A percentile compares a stretch with the other conserved stretches of the same genome.
phyloP scores from a whole-genome alignment of 257 asterid species.

The Handroanthus guayacan region DNA sequence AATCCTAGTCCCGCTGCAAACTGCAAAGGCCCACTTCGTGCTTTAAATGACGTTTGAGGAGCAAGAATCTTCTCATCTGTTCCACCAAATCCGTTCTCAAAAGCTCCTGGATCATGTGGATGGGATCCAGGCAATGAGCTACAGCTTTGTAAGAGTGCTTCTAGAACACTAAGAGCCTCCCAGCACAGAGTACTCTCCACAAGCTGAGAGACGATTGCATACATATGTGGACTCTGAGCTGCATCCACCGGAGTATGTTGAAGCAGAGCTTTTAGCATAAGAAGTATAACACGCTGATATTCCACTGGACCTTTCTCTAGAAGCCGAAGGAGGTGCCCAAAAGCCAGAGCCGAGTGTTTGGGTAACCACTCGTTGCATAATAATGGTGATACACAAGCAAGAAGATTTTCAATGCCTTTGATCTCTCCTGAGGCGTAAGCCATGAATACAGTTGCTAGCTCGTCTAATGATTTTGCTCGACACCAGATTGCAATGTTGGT shows the following conservation, averaged over 20 bases:
- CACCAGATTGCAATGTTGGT: constrained; percentile 88
- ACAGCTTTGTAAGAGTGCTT: constrained; percentile 98
- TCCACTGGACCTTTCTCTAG: constrained; percentile 93
- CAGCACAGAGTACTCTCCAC: constrained; percentile 97
- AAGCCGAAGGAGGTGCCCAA: constrained; percentile 89
- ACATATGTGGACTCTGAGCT: constrained; percentile 98
- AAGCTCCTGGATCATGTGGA: constrained; percentile 63
- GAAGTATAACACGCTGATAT: constrained; percentile 93
- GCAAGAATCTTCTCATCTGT: constrained; percentile 80
- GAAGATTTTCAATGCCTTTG: constrained; percentile 81
- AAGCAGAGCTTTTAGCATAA: constrained; percentile 91
- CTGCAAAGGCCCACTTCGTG: constrained; percentile 96
- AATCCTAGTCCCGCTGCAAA: constrained; percentile 66
- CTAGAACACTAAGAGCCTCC: constrained; percentile 98
- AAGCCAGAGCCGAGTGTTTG: constrained; percentile 88
- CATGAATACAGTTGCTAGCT: constrained; percentile 82
- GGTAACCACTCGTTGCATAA: constrained; percentile 97
- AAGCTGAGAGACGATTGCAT: constrained; percentile 92
- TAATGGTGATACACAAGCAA: constrained; percentile 91
- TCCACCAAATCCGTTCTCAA: constrained; percentile 73
- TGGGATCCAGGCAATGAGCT: constrained; percentile 92
- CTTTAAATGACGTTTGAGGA: constrained; percentile 89
- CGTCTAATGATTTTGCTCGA: constrained; percentile 82
- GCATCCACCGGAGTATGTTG: constrained; percentile 98
- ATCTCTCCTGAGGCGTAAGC: constrained; percentile 84